Evolutionary conservation across 495 filamentous ascomycete genomes (phyloP).

Genomic region (Ascobolus immersus): DNA sequence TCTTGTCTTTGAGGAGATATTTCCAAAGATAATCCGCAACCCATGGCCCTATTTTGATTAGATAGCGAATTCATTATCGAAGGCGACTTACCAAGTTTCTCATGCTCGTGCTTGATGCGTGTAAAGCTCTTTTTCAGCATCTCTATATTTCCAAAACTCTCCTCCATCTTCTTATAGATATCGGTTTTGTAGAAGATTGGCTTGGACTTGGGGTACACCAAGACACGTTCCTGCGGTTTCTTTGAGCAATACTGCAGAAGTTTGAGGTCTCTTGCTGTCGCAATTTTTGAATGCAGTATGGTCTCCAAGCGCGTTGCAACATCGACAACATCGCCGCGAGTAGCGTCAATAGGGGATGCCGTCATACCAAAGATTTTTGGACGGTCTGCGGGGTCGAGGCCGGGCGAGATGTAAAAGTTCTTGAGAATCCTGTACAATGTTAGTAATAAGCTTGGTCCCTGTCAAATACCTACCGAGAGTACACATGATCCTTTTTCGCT

Average conservation of each 20-base stretch:
- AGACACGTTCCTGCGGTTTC: slow-evolving; percentile 33
- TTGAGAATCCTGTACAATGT: slow-evolving; percentile 36
- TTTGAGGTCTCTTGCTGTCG: slow-evolving; percentile 44
- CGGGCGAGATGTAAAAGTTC: slow-evolving; percentile 64
- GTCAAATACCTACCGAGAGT: slow-evolving; percentile 33
- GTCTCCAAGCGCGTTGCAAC: slow-evolving; percentile 30
- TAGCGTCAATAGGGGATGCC: slow-evolving; percentile 86
- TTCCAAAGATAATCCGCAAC: slow-evolving; percentile 63
- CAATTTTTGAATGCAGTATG: slow-evolving; percentile 55
- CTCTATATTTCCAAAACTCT: slow-evolving; percentile 28
- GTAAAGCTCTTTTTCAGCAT: slow-evolving; percentile 33
- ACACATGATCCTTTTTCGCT: slow-evolving; percentile 81
- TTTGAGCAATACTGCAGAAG: slow-evolving; percentile 33
- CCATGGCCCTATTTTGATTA: slow-evolving; percentile 34
- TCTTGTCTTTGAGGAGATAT: slow-evolving; percentile 39
- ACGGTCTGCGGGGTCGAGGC: slow-evolving; percentile 20
- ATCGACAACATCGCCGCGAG: slow-evolving; percentile 39
- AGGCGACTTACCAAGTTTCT: slow-evolving; percentile 26
- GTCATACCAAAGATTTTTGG: slow-evolving; percentile 94
- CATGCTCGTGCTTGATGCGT: slow-evolving; percentile 29
- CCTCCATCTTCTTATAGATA: slow-evolving; percentile 32
- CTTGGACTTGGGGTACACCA: slow-evolving; percentile 28
- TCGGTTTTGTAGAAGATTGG: slow-evolving; percentile 31
- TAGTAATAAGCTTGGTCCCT: slow-evolving; percentile 5
- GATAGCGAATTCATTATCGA: not conserved